Base-by-base conservation (phyloP, 129 eudicot genomes). In the Flaveria ramosissima region DNA sequence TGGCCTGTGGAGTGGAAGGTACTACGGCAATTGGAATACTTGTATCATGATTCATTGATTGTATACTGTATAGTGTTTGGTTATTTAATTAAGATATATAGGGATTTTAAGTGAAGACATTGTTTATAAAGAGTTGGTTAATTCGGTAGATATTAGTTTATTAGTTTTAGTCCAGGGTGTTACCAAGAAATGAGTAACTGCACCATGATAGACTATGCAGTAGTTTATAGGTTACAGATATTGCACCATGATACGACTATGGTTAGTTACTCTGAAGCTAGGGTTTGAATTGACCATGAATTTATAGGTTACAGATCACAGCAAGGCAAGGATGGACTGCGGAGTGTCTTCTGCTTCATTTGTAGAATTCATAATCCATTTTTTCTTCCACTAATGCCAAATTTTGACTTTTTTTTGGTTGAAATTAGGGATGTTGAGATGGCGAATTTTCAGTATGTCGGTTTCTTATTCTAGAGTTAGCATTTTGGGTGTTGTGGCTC, bases 101-200 rank as follows among this genome's bases (percentile, higher is more conserved):
- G 74, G 83, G 86, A 81, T 79, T 63, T 77, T 79, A 42, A 21
- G 20, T 70, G 42, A n/a, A 26, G 6, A 12, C 23, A 47, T 45
- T 53, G 36, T 52, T 43, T 43, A 30, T 43, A 43, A 43, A 43
- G 12, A 9, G 0, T 51, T 51, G 9, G 21, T 51, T 53, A 17
- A 9, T 53, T 17, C 6, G 13, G 61, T 53, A 59, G 2, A 77
- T 9, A 17, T 68, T 68, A 55, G 74, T 27, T 36, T 9, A 17
- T 68, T 68, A 57, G 74, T 27, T 51, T 21, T n/a, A 15, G 12
- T 10, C 36, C 36, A 30, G 6, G 41, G 41, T 36, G 41, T 36
- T 36, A 36, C 41, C 41, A 36, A 36, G 6, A 36, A 30, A 36
- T 36, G 41, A 36, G 41, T 36, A 36, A 45, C 13, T 45, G 50